Percentiles rank a stretch among this genome's conserved stretches.
Evolutionary conservation across 441 rosid genomes (phyloP).

Genomic region (Aleurites moluccanus): DNA sequence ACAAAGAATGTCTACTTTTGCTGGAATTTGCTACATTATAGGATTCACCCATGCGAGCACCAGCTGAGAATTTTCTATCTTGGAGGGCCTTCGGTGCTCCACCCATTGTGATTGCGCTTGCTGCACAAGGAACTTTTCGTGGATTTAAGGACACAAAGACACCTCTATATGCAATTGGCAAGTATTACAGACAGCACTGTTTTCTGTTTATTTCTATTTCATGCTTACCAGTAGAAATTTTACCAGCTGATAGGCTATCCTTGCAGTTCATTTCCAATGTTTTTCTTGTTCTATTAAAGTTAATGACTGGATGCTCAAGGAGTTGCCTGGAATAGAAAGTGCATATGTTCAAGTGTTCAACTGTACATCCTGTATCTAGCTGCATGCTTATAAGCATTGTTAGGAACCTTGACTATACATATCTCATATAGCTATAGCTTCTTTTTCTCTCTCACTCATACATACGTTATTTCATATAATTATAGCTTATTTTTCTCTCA

Average conservation of each 20-base stretch:
- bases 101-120: constrained; percentile 88
- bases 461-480: neutral
- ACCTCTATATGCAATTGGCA: constrained; percentile 90
- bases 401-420: neutral
- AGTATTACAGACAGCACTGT: constrained; percentile 39
- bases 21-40: constrained; percentile 26
- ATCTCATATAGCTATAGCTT: neutral
- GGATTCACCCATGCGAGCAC: constrained; percentile 90
- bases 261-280: neutral
- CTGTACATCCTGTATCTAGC: neutral
- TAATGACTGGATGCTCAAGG: neutral
- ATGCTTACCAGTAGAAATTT: constrained; percentile 9
- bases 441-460: neutral
- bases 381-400: neutral
- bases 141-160: constrained; percentile 94
- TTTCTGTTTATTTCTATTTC: constrained; percentile 21
- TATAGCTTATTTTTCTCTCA: neutral
- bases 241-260: neutral
- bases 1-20: constrained; percentile 20
- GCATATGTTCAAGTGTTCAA: neutral
- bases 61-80: constrained; percentile 78
- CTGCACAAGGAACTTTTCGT: constrained; percentile 94
- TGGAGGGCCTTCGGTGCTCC: constrained; percentile 92
- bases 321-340: constrained; percentile 12
- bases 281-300: neutral